Conservation (phyloP, 208 protist genomes). For the Leishmania turanica region DNA sequence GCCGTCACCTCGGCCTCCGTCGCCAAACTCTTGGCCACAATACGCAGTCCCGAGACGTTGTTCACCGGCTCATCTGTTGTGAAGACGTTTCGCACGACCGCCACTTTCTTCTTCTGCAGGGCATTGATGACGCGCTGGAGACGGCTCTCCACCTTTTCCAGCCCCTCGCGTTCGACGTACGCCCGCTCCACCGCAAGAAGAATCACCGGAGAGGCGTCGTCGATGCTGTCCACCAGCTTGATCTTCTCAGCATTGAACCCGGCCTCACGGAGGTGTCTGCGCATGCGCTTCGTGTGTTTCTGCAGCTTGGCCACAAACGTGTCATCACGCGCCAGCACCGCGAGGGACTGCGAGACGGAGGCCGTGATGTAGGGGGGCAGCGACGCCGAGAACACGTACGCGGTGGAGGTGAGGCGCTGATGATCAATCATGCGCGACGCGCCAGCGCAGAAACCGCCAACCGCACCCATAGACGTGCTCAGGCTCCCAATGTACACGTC, state of each 20-base stretch:
- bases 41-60: slow-evolving; percentile 60
- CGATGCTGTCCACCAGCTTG: slow-evolving; percentile 51
- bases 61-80: slow-evolving; percentile 60
- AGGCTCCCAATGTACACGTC: slow-evolving; percentile 91
- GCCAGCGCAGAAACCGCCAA: slow-evolving; percentile 97
- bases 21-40: slow-evolving; percentile 67
- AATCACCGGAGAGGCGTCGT: slow-evolving; percentile 75
- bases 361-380: slow-evolving; percentile 94
- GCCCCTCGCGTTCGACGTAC: slow-evolving; percentile 44
- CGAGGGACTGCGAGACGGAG: slow-evolving; percentile 75
- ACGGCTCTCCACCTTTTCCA: slow-evolving; percentile 54
- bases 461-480: slow-evolving; percentile 85
- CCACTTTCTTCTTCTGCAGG: slow-evolving; percentile 50
- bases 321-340: slow-evolving; percentile 67
- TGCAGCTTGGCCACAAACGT: slow-evolving; percentile 47
- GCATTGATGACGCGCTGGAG: slow-evolving; percentile 65
- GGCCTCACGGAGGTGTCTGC: slow-evolving; percentile 44
- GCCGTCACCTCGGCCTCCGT: slow-evolving; percentile 53
- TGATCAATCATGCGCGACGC: slow-evolving; percentile 89
- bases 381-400: slow-evolving; percentile 98
- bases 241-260: slow-evolving; percentile 64
- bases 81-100: slow-evolving; percentile 76
- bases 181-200: slow-evolving; percentile 46
- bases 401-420: slow-evolving; percentile 91
- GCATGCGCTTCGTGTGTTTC: slow-evolving; percentile 51